Conservation (phyloP, 2,329 filamentous ascomycete genomes). For the Arthrobotrys megalospora region DNA sequence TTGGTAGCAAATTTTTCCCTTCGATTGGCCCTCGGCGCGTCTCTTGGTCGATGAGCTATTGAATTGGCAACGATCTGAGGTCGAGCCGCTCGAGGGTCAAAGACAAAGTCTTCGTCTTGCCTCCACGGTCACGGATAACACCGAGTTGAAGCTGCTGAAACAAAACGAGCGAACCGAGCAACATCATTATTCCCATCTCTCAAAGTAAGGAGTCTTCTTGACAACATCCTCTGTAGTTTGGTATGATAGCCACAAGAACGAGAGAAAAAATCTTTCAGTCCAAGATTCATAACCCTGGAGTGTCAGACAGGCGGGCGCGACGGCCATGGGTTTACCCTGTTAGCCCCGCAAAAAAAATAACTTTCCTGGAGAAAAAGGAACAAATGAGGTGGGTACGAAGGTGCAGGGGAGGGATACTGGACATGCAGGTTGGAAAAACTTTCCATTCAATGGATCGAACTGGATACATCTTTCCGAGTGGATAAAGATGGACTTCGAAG, state of each 20-base stretch:
- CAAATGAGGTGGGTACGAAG: slow-evolving; percentile 40
- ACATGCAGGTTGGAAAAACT: slow-evolving; percentile 56
- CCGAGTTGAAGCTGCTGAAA: slow-evolving; percentile 26
- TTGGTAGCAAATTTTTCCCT: slow-evolving; percentile 37
- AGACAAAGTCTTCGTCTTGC: slow-evolving; percentile 6
- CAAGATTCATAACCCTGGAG: slow-evolving; percentile 41
- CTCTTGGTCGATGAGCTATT: not conserved
- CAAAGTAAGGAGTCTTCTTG: not conserved
- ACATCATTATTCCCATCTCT: slow-evolving; percentile 10
- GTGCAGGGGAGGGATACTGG: slow-evolving; percentile 38
- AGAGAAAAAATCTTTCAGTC: slow-evolving; percentile 32
- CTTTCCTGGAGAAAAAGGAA: slow-evolving; percentile 48
- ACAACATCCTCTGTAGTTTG: slow-evolving; percentile 5
- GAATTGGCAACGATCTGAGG: slow-evolving; percentile 31
- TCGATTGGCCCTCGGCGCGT: slow-evolving; percentile 29
- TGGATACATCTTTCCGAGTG: slow-evolving; percentile 15
- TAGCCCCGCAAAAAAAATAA: slow-evolving; percentile 60
- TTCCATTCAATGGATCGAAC: slow-evolving; percentile 40
- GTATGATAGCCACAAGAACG: slow-evolving; percentile 31
- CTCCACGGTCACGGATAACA: slow-evolving; percentile 32
- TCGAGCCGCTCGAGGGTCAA: slow-evolving; percentile 14
- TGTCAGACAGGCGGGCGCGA: slow-evolving; percentile 54
- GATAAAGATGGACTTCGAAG: not conserved
- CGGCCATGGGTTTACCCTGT: slow-evolving; percentile 61
- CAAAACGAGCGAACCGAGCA: slow-evolving; percentile 14